phyloP scores from a whole-genome alignment of 768 basidiomycete genomes.

The Psilocybe cubensis region DNA sequence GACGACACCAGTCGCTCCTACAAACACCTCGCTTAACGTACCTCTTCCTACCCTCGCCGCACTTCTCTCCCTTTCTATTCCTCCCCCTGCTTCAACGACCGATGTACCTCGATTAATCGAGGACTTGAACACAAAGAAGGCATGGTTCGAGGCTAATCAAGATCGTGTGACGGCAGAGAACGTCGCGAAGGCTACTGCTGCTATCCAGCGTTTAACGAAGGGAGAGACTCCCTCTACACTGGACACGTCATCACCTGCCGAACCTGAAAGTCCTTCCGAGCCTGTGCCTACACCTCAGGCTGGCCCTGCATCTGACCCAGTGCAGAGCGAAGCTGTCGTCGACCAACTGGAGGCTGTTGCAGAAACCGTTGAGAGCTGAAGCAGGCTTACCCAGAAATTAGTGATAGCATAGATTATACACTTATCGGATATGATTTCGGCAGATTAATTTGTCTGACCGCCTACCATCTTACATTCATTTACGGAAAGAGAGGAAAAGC shows the following conservation, averaged over 20 bases:
- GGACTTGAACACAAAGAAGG: conserved; percentile 92
- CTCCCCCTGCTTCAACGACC: conserved; percentile 75
- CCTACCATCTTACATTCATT: not conserved
- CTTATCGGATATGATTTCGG: not conserved
- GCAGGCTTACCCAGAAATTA: conserved; percentile 8
- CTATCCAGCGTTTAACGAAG: conserved; percentile 67
- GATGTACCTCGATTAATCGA: conserved; percentile 87
- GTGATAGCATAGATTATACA: conserved; percentile 12
- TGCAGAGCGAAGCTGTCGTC: conserved; percentile 41
- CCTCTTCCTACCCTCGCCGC: conserved; percentile 88
- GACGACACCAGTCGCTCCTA: conserved; percentile 24
- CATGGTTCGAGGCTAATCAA: conserved; percentile 95
- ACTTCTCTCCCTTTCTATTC: conserved; percentile 85
- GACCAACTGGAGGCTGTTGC: conserved; percentile 46
- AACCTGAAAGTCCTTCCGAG: conserved; percentile 47
- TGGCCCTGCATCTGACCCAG: conserved; percentile 30
- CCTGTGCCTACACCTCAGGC: conserved; percentile 45
- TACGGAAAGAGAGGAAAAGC: too few relatives aligned
- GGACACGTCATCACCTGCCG: conserved; percentile 40
- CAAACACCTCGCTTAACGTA: conserved; percentile 58
- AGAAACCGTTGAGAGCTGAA: conserved; percentile 26
- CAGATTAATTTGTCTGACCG: not conserved
- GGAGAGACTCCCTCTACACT: conserved; percentile 27
- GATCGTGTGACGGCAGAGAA: conserved; percentile 78
- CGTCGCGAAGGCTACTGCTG: conserved; percentile 76